Conservation (phyloP, 306 rosid species). For the Corylus americana region DNA sequence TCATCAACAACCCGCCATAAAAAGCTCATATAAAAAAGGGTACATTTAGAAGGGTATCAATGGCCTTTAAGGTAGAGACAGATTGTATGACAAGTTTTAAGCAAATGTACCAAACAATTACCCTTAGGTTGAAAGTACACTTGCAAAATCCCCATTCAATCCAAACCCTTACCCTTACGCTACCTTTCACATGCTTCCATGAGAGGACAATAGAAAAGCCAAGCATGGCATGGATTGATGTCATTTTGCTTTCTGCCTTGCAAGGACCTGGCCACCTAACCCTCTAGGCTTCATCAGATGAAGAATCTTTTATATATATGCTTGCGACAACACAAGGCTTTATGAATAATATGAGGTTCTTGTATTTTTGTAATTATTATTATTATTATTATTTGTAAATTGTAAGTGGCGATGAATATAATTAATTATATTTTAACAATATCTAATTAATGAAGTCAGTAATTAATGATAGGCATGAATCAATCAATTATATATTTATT, state of each 20-base stretch:
- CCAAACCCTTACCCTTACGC: slow-evolving; percentile 15
- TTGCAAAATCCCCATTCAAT: slow-evolving; percentile 13
- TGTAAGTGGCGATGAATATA: no score
- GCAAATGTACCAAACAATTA: not conserved
- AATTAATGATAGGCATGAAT: no score
- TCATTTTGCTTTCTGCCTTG: slow-evolving; percentile 11
- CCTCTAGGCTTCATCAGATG: slow-evolving; percentile 2
- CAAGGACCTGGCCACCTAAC: not conserved
- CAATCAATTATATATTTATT: no score
- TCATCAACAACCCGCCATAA: no score
- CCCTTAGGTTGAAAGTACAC: not conserved
- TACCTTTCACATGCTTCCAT: slow-evolving; percentile 23
- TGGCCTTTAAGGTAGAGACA: not conserved
- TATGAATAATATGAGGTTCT: not conserved
- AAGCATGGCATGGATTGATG: slow-evolving; percentile 12
- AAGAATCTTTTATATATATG: not conserved
- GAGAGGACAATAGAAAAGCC: slow-evolving; percentile 28
- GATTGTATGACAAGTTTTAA: not conserved
- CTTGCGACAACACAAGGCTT: slow-evolving; percentile 18
- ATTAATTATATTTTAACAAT: no score
- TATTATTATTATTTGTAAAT: not conserved
- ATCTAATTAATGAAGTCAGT: no score
- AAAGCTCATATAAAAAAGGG: no score
- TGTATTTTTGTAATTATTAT: not conserved
- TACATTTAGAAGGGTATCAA: not conserved